Conservation (phyloP, 176 grass and related monocot genomes). For the Dactylis glomerata region DNA sequence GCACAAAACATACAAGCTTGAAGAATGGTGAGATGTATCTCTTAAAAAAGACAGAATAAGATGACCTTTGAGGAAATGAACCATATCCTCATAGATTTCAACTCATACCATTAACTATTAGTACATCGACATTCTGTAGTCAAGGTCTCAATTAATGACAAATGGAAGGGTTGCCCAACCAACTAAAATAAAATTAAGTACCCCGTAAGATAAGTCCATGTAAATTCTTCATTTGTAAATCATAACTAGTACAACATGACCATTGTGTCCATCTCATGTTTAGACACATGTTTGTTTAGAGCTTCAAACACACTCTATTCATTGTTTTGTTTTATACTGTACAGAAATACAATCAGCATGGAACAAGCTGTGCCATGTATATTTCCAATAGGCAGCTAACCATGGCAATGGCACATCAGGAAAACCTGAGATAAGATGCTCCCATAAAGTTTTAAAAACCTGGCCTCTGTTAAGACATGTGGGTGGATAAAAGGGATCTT, state of each 20-base stretch:
- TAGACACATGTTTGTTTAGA: neutral
- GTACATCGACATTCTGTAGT: neutral
- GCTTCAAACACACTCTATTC: neutral
- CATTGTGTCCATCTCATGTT: neutral
- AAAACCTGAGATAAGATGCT: neutral
- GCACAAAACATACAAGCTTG: slow-evolving; percentile 1
- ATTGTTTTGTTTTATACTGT: neutral
- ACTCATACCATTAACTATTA: neutral
- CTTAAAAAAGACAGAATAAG: neutral
- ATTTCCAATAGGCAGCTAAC: neutral
- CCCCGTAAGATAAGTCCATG: neutral
- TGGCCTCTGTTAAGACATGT: neutral
- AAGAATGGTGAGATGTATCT: neutral
- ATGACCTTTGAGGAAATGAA: neutral
- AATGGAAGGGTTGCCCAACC: neutral
- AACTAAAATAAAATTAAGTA: neutral
- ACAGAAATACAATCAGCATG: neutral
- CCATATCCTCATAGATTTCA: neutral
- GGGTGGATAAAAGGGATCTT: neutral
- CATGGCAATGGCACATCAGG: neutral
- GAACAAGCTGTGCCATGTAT: neutral
- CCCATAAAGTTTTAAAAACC: neutral
- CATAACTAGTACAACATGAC: neutral
- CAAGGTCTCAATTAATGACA: neutral
- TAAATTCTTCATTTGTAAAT: neutral